These are phyloP conservation scores for Dorcoceras hygrometricum DNA, from an alignment of 257 asterid species.

Conservation along the genomic window DNA sequence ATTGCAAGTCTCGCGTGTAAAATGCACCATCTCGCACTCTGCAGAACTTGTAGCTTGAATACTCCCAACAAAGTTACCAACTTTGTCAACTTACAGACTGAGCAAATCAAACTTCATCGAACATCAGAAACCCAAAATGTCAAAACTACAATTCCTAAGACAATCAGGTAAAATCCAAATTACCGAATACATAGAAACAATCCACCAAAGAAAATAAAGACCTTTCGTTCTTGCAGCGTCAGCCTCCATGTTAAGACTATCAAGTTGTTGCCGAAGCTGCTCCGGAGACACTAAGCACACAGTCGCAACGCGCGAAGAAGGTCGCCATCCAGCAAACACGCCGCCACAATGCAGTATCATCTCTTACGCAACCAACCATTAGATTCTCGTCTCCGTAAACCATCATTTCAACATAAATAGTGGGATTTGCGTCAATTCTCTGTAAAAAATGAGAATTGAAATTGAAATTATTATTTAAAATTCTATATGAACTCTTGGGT, in stretches of 20 bases:
- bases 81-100: slow-evolving; percentile 1
- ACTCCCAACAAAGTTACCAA: slow-evolving; percentile 1
- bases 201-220: slow-evolving; percentile 4
- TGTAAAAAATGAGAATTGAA: too few species aligned
- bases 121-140: slow-evolving; percentile 2
- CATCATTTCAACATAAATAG: too few species aligned
- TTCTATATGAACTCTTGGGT: too few species aligned
- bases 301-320: slow-evolving; percentile 19
- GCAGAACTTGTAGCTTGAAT: background rate
- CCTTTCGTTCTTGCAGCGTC: slow-evolving; percentile 40
- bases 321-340: slow-evolving; percentile 32
- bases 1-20: background rate
- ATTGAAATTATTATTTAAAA: too few species aligned
- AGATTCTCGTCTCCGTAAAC: background rate
- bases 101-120: background rate
- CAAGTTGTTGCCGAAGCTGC: slow-evolving; percentile 48
- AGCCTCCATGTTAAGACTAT: slow-evolving; percentile 48
- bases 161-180: background rate
- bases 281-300: slow-evolving; percentile 38
- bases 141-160: background rate
- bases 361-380: background rate
- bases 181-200: background rate
- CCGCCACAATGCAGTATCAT: slow-evolving; percentile 34
- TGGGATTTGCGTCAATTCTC: too few species aligned
- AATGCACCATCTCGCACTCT: background rate